A percentile compares a stretch with the other conserved stretches of the same genome.
Conservation (phyloP, 2,329 filamentous ascomycete species). For the Colletotrichum sp. region DNA sequence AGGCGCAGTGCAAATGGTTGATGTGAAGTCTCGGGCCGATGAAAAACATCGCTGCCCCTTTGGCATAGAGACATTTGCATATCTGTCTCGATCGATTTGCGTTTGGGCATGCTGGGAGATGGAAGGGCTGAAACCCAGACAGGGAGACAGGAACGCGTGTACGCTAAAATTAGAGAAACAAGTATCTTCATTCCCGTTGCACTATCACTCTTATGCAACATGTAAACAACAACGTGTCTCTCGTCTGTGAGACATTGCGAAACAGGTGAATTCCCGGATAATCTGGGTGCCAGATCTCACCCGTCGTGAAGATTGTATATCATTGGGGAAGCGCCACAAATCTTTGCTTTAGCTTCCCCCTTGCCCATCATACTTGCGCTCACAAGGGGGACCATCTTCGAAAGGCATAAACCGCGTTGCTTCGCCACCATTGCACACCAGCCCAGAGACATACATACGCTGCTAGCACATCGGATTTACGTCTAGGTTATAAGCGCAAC, state of each 20-base stretch:
- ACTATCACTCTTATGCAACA: not conserved
- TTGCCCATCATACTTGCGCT: not conserved
- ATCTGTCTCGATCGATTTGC: not conserved
- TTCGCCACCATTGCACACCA: not conserved
- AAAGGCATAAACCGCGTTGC: not conserved
- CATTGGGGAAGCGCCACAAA: not conserved
- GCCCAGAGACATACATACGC: not conserved
- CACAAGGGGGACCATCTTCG: not conserved
- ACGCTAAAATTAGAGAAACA: not conserved
- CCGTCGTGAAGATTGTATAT: not conserved
- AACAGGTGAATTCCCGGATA: not conserved
- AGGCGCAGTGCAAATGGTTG: not conserved
- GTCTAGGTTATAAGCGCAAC: not conserved
- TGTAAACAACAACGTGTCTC: not conserved
- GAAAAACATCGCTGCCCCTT: not conserved
- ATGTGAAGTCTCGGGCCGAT: not conserved
- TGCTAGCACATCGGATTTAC: not conserved
- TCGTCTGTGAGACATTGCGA: not conserved
- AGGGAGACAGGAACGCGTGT: not conserved
- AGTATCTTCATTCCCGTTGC: not conserved
- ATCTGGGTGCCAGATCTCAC: not conserved
- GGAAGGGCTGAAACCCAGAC: not conserved
- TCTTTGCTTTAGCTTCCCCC: not conserved
- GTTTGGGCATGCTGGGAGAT: not conserved
- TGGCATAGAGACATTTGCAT: not conserved